Base-by-base conservation (phyloP, 169 alveolate species). In the Babesia gibsoni region DNA sequence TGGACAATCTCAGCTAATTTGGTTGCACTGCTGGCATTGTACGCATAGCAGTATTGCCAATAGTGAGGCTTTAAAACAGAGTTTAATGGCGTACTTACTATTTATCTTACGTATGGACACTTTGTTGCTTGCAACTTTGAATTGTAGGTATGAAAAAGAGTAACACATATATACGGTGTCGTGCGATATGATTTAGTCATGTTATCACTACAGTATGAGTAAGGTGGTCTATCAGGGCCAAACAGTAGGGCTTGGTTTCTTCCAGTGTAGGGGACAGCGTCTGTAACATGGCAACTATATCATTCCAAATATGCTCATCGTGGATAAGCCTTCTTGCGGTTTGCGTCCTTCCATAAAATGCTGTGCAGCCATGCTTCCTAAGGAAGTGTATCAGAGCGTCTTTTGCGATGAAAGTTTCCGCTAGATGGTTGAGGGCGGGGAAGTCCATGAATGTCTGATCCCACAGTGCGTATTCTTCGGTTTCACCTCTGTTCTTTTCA, bases 381-480 rank as follows among this genome's bases (percentile, higher is more conserved):
- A 61, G 46, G 58, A 61, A 61, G 14, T 36, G n/a, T 18, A 20
- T 4, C 33, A 61, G 45, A 18, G 72, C 22, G 3, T 36, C 43
- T 8, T 10, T 0, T 12, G 49, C 59, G 0, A 61, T 23, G 4
- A 61, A 25, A 0, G 45, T 42, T 12, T 42, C 58, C 27, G 43
- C 56, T n/a, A 61, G 30, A n/a, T 61, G n/a, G 30, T 25, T 43
- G 56, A 61, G 72, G 7, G 25, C 36, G 18, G 27, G 39, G 35
- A 27, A 61, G 29, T 46, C 59, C 6, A 61, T 5, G 48, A 61
- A 43, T 20, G 18, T 14, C 30, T 7, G 20, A n/a, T 7, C 39
- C 45, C 58, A 33, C 4, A 20, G 25, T 0, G 72, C 23, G 7
- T 12, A 12, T 10, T 42, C 72, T 7, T 20, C 72, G 0, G 22